Evolutionary conservation across 768 basidiomycete species (phyloP), one percentile per base, ranked within the genome.

Genomic region (Clitopilus hobsonii): DNA sequence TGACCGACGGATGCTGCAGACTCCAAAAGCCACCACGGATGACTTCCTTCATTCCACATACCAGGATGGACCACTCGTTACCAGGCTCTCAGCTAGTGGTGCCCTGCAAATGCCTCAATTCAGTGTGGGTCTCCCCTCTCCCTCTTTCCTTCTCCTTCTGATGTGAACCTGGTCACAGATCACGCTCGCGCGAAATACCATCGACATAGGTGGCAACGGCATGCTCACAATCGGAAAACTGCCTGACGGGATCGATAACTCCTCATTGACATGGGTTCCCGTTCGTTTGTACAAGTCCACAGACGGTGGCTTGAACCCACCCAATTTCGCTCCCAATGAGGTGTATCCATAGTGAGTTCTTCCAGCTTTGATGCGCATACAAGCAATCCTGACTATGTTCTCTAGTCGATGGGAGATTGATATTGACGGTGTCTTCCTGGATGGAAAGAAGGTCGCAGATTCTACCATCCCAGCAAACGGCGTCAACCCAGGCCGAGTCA

Each of bases 241-340:
- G 8, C 87, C 86, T 10, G 68, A 73, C 23, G 77, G 77, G 0
- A 71, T 88, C 18, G 67, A 74, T 18, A 77, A 79, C 52, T 78
- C 77, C 13, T 75, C 74, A n/a, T 62, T 89, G 51, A 86, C 83
- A 0, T 89, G 86, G 87, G 83, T 84, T 1, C 80, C 83, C 5
- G 80, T 89, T 23, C 78, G 85, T 4, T 65, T 75, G 7, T 89
- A 89, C 65, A 64, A 69, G 0, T 57, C 70, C 0, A 64, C 65
- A 3, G 75, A 87, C 51, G 86, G 85, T 20, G 88, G 87, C 3
- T 62, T 88, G 53, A 61, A 61, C 0, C 67, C 86, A 0, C 79
- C 84, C 1, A 63, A 69, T 7, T 82, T 80, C 59, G 80, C 83
- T 38, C 77, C 82, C n/a, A 65, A 76, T 38, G 85, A 89, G 74